Conservation (phyloP, 2,329 filamentous ascomycete species). For the Hypocrella siamensis region DNA sequence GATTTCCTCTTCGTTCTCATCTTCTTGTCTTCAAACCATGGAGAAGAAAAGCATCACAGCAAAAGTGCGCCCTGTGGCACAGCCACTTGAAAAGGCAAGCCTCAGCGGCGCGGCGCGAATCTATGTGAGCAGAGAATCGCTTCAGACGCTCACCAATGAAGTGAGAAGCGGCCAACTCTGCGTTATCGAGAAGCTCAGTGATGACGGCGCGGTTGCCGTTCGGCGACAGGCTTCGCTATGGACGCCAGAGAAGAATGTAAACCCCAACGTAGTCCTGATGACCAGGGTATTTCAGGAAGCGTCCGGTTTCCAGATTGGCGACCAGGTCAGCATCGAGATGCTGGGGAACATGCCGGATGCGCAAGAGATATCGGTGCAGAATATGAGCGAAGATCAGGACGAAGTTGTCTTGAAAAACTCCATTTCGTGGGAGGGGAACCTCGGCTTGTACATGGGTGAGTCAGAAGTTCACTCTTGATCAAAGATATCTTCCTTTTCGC, state of each 20-base stretch:
- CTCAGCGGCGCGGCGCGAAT: constrained; percentile 27
- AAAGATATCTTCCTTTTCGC: background rate
- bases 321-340: constrained; percentile 45
- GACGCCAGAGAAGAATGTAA: constrained; percentile 43
- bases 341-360: constrained; percentile 37
- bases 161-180: constrained; percentile 27
- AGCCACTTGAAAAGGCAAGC: constrained; percentile 25
- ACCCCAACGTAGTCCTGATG: constrained; percentile 54
- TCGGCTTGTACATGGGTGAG: constrained; percentile 19
- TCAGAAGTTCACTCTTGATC: background rate
- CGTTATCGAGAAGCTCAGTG: constrained; percentile 19
- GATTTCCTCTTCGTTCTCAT: background rate
- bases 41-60: constrained; percentile 19
- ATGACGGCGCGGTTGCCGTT: constrained; percentile 7
- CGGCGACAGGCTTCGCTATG: constrained; percentile 32
- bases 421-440: constrained; percentile 19
- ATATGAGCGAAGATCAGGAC: constrained; percentile 29
- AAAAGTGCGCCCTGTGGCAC: constrained; percentile 24
- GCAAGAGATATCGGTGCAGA: constrained; percentile 42
- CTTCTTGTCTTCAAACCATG: constrained; percentile 9
- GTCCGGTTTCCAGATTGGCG: constrained; percentile 56
- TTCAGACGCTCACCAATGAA: constrained; percentile 26
- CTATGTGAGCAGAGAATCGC: constrained; percentile 30
- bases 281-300: constrained; percentile 58
- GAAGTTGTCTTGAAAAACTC: constrained; percentile 13